These are phyloP conservation scores for Penicillium maclennaniae DNA, from an alignment of 495 filamentous ascomycete species.

Conservation along the genomic window DNA sequence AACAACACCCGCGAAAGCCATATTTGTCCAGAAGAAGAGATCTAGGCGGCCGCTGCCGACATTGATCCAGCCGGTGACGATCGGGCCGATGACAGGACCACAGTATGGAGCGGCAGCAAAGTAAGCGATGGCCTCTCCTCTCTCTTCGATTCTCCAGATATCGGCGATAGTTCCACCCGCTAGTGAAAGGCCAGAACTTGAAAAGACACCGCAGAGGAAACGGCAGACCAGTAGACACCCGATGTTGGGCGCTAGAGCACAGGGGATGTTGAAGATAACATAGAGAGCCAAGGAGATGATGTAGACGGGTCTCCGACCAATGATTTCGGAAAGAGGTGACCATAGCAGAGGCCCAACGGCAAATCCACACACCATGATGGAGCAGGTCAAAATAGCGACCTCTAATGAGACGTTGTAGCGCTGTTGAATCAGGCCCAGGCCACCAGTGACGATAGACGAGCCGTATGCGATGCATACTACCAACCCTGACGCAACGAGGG, in stretches of 20 bases:
- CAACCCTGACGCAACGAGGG: conserved; percentile 47
- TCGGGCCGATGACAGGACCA: conserved; percentile 56
- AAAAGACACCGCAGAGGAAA: conserved; percentile 58
- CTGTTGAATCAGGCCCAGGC: conserved; percentile 52
- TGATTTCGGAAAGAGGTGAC: conserved; percentile 72
- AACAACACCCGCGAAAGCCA: conserved; percentile 42
- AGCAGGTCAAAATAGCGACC: conserved; percentile 54
- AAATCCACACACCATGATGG: conserved; percentile 40
- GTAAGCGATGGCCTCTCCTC: conserved; percentile 57
- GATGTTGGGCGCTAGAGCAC: conserved; percentile 54
- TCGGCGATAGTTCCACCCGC: conserved; percentile 60
- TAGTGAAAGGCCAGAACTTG: conserved; percentile 57
- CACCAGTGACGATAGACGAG: conserved; percentile 59
- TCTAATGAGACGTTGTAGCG: conserved; percentile 61
- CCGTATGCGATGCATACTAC: conserved; percentile 55
- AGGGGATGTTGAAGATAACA: conserved; percentile 55
- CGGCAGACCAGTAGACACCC: conserved; percentile 52
- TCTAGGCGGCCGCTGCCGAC: conserved; percentile 51
- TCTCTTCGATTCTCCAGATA: conserved; percentile 54
- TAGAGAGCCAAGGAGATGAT: conserved; percentile 50
- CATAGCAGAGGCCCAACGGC: conserved; percentile 51
- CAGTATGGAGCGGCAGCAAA: conserved; percentile 53
- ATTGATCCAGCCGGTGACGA: conserved; percentile 55
- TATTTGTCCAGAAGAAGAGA: conserved; percentile 47
- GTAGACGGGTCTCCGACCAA: conserved; percentile 59